Conservation (phyloP, 2,329 filamentous ascomycete genomes). For the Pezicula rhizophila region DNA sequence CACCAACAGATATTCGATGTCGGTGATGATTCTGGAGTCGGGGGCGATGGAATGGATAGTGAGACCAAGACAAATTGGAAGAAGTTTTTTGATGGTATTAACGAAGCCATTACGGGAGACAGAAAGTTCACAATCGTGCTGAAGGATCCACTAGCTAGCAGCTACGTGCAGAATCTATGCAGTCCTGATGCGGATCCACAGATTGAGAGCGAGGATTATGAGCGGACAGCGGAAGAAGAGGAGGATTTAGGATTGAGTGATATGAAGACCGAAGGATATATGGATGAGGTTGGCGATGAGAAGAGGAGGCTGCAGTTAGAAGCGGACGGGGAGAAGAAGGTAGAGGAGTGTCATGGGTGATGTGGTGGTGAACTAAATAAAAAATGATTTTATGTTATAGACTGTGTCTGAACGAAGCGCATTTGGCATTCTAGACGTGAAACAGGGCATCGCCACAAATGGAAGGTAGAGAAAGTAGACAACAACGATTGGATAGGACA, state of each 20-base stretch:
- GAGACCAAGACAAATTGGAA: slow-evolving; percentile 69
- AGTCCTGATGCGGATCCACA: slow-evolving; percentile 71
- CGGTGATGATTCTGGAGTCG: slow-evolving; percentile 47
- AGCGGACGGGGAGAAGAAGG: slow-evolving; percentile 7
- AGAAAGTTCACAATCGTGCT: slow-evolving; percentile 77
- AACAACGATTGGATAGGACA: too few relatives aligned
- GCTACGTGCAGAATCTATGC: slow-evolving; percentile 87
- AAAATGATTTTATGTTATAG: too few relatives aligned
- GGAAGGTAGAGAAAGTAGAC: too few relatives aligned
- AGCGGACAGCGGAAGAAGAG: slow-evolving; percentile 84
- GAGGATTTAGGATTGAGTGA: slow-evolving; percentile 86
- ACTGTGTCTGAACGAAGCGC: too few relatives aligned
- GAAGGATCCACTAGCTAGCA: slow-evolving; percentile 83
- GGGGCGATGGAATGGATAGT: slow-evolving; percentile 71
- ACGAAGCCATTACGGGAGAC: slow-evolving; percentile 73
- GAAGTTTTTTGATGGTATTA: slow-evolving; percentile 71
- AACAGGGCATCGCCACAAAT: too few relatives aligned
- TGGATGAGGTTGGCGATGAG: slow-evolving; percentile 22
- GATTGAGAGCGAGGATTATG: slow-evolving; percentile 76
- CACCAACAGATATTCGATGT: slow-evolving; percentile 80
- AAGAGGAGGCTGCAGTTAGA: slow-evolving; percentile 15
- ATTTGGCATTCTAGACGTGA: too few relatives aligned
- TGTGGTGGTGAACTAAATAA: neutral
- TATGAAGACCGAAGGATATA: slow-evolving; percentile 86
- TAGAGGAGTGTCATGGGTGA: slow-evolving; percentile 6